A percentile compares a stretch with the other conserved stretches of the same genome.
Evolutionary conservation across 768 basidiomycete species (phyloP).

Genomic region (Grammothele lineata): DNA sequence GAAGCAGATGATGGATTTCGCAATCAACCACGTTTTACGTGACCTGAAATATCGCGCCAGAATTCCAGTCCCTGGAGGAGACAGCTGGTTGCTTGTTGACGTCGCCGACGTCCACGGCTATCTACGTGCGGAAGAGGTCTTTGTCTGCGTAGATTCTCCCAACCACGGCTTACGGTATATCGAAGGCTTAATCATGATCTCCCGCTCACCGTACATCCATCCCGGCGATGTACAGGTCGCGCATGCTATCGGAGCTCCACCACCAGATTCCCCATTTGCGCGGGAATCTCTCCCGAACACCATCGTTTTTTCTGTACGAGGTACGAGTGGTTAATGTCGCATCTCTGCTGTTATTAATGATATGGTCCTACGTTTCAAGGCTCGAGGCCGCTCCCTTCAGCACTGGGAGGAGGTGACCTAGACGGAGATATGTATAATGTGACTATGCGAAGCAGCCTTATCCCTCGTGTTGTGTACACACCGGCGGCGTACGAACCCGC

Average conservation of each 20-base stretch:
- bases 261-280: constrained; percentile 46
- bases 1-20: constrained; percentile 45
- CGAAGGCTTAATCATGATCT: constrained; percentile 51
- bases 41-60: constrained; percentile 61
- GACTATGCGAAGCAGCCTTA: constrained; percentile 20
- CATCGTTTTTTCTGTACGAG: constrained; percentile 59
- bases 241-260: constrained; percentile 54
- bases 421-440: constrained; percentile 38
- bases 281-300: constrained; percentile 53
- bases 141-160: constrained; percentile 48
- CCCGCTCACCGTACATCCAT: constrained; percentile 64
- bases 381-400: constrained; percentile 53
- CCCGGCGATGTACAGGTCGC: constrained; percentile 63
- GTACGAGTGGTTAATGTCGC: too few relatives aligned
- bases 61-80: constrained; percentile 51
- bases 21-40: constrained; percentile 59
- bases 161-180: constrained; percentile 41
- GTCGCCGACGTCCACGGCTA: constrained; percentile 61
- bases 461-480: constrained; percentile 21
- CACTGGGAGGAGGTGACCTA: constrained; percentile 64
- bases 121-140: constrained; percentile 53
- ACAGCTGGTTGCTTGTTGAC: constrained; percentile 64
- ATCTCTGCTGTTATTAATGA: too few relatives aligned
- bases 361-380: constrained; percentile 37
- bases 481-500: constrained; percentile 52